Evolutionary conservation across 805 yeast genomes (phyloP).

Genomic region (Wickerhamiella cacticola): DNA sequence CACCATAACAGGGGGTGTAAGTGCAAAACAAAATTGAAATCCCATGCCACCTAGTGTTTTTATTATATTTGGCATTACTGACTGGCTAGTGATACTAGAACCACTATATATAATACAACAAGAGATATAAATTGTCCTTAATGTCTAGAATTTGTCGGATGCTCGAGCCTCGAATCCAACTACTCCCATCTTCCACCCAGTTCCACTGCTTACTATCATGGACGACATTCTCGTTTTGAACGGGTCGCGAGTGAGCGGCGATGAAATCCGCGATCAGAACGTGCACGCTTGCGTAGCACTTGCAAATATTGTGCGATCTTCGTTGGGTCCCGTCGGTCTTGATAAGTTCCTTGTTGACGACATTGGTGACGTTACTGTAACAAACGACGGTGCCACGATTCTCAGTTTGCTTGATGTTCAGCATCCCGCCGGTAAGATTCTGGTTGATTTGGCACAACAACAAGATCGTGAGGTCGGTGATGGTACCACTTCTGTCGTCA

Average conservation of each 20-base stretch:
- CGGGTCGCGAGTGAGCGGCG: constrained; percentile 92
- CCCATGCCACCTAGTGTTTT: no score
- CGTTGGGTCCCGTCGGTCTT: constrained; percentile 95
- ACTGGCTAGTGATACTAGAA: no score
- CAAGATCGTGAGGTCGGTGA: constrained; percentile 98
- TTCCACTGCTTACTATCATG: constrained; percentile 7
- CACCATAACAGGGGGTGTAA: no score
- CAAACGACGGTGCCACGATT: constrained; percentile 98
- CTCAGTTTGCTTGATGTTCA: constrained; percentile 83
- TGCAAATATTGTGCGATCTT: constrained; percentile 76
- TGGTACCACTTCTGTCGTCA: constrained; percentile 95
- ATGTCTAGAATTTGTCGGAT: background rate
- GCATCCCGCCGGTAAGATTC: constrained; percentile 96
- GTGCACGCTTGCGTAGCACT: constrained; percentile 81
- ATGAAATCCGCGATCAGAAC: constrained; percentile 91
- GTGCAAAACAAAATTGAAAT: no score
- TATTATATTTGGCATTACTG: no score
- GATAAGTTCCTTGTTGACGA: constrained; percentile 99
- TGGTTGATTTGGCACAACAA: constrained; percentile 95
- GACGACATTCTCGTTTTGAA: constrained; percentile 80
- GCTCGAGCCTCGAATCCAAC: background rate
- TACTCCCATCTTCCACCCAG: background rate
- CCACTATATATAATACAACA: no score
- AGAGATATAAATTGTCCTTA: background rate
- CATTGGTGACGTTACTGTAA: constrained; percentile 96